These are phyloP conservation scores for Chenopodium formosanum DNA, from an alignment of 148 eudicot genomes.

Conservation along the genomic window DNA sequence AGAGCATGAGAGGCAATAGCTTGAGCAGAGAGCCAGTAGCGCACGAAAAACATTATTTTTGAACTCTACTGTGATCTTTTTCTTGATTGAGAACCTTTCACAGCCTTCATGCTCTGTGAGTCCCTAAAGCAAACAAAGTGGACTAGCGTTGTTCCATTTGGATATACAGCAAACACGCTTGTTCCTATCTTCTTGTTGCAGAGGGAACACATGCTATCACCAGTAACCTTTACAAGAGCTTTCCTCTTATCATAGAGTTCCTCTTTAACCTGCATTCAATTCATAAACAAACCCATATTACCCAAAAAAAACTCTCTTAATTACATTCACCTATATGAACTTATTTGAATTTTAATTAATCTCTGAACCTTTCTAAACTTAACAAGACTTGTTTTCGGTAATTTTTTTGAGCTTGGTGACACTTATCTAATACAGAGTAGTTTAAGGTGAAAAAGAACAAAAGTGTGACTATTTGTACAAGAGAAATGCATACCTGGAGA, in stretches of 20 bases:
- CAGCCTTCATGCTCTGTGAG: conserved; percentile 92
- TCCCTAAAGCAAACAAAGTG: conserved; percentile 97
- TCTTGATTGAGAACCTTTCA: conserved; percentile 55
- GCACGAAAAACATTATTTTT: not conserved
- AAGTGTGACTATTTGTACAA: not conserved
- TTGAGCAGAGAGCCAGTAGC: not conserved
- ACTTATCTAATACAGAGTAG: not conserved
- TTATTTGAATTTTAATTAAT: too few relatives aligned
- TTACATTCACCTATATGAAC: not conserved
- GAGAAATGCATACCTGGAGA: conserved; percentile 66
- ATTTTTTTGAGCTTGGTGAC: too few relatives aligned
- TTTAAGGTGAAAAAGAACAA: not conserved
- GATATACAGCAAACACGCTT: conserved; percentile 99
- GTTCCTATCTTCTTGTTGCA: conserved; percentile 96
- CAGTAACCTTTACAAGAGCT: conserved; percentile 73
- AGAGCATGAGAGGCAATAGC: not conserved
- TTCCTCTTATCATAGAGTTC: conserved; percentile 80
- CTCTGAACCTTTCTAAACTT: too few relatives aligned
- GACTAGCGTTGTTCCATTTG: conserved; percentile 84
- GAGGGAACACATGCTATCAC: conserved; percentile 86
- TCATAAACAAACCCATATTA: not conserved
- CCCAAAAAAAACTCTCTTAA: not conserved
- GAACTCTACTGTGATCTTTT: conserved; percentile 34
- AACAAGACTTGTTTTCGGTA: too few relatives aligned
- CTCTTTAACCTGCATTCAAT: conserved; percentile 67